These are phyloP conservation scores for Neurospora intermedia DNA, from an alignment of 495 filamentous ascomycete genomes.

Conservation along the genomic window DNA sequence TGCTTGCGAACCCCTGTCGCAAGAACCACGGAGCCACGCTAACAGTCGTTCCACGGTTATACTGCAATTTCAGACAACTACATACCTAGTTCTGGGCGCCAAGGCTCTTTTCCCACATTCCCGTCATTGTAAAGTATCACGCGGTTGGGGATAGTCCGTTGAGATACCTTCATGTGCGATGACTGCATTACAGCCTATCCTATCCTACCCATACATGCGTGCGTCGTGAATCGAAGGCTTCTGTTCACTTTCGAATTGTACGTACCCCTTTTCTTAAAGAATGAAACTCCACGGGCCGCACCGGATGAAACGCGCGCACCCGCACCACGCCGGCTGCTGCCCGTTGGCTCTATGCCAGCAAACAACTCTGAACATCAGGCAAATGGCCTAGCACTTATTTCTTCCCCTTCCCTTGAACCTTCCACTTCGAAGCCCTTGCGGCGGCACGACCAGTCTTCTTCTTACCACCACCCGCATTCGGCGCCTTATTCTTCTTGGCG, in stretches of 20 bases:
- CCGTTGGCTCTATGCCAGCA: not conserved
- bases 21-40: too few species aligned
- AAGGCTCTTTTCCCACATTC: too few species aligned
- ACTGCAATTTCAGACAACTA: too few species aligned
- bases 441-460: conserved; percentile 23
- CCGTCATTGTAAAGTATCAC: not conserved
- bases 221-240: not conserved
- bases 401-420: conserved; percentile 10
- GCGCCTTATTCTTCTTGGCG: conserved; percentile 26
- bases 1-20: too few species aligned
- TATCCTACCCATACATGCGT: not conserved
- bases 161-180: not conserved
- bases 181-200: not conserved
- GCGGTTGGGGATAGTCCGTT: not conserved
- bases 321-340: too few species aligned
- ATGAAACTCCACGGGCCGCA: not conserved
- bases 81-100: too few species aligned
- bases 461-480: conserved; percentile 22
- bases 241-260: not conserved
- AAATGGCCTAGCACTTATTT: not conserved
- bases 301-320: not conserved
- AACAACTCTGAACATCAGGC: not conserved
- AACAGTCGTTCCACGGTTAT: too few species aligned
- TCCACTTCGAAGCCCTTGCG: conserved; percentile 53
- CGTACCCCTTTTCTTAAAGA: not conserved